Base-by-base conservation (phyloP, 1,284 basidiomycete genomes). In the Fomitopsis pinicola region DNA sequence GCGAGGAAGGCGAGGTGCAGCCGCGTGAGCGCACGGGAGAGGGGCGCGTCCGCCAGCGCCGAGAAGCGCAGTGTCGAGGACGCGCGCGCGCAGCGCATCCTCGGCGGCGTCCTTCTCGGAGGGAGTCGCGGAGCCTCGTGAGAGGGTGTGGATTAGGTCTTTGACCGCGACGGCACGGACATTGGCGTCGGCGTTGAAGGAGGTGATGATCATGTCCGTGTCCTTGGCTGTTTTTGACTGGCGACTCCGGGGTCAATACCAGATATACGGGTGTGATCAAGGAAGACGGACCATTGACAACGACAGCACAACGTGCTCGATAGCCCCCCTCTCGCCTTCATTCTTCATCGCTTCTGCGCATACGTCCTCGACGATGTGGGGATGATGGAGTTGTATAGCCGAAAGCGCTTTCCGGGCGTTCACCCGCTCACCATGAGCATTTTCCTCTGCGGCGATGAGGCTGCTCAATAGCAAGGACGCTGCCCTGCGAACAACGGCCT, bases 1-100 rank as follows among this genome's bases (percentile, higher is more conserved):
- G 78, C 73, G 12, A 94, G 76, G 74, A 92, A 96, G 2, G 73
- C 67, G 10, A 90, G 72, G 67, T 94, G 92, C 1, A 79, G 70
- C 28, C 81, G 78, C 12, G 93, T 72, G 59, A 87, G 46, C 19
- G 62, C 74, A 2, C 84, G 82, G 50, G 84, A 78, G 1, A 81
- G 77, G 66, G 89, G 72, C 7, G 75, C 75, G 7, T 75, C 72
- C 0, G 77, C 72, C 17, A 94, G 75, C 17, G 80, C 73, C 6
- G 78, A 73, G 42, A 94, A 59, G 63, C 40, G 85, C 81, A 4
- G 80, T 77, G 68, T 97, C 94, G 55, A 86, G 81, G 3, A 92
- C 71, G 1, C 91, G 84, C 14, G 85, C 81, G 19, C 87, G 68
- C 6, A 91, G 74, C 1, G 85, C 83, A 8, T 80, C 78, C 36